Percentiles rank a stretch among this genome's conserved stretches.
Conservation (phyloP, 1,139 yeast species). For the Debaryomycetaceae sp. region DNA sequence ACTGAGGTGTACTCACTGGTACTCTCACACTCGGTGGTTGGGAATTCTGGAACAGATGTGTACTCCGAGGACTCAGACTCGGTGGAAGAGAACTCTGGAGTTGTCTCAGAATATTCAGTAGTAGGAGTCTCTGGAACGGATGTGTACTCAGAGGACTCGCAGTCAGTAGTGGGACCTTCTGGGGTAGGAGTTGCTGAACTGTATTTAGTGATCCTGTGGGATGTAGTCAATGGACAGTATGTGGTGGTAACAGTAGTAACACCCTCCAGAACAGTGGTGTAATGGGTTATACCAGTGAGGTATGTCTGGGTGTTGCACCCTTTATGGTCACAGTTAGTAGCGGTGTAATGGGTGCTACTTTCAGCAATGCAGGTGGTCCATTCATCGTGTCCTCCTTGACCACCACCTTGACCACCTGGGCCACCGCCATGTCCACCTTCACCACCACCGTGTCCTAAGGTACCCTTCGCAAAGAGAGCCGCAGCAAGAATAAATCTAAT, state of each 20-base stretch:
- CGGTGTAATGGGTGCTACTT: conserved; percentile 15
- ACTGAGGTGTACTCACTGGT: not conserved
- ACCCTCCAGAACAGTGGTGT: conserved; percentile 10
- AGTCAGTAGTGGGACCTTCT: not conserved
- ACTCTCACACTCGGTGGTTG: not conserved
- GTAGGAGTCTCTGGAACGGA: not conserved
- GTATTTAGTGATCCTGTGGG: conserved; percentile 1
- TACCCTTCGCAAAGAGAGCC: conserved; percentile 4
- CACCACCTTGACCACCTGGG: conserved; percentile 1
- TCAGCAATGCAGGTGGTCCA: conserved; percentile 5
- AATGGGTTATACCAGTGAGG: conserved; percentile 22
- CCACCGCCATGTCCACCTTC: conserved; percentile 3
- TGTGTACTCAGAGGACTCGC: not conserved
- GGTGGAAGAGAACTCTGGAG: too few species aligned
- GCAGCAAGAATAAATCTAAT: not conserved
- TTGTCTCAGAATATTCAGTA: too few species aligned
- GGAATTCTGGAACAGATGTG: too few species aligned
- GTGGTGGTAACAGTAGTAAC: conserved; percentile 23
- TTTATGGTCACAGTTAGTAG: conserved; percentile 16
- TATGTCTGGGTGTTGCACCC: conserved; percentile 18
- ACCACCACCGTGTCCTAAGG: conserved; percentile 2
- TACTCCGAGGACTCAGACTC: too few species aligned
- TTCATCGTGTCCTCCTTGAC: conserved; percentile 2
- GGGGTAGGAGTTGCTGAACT: not conserved
- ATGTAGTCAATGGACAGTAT: conserved; percentile 16